Percentiles rank a stretch among this genome's conserved stretches.
Conservation (phyloP, 1,139 yeast species). For the Candida freyschussii region DNA sequence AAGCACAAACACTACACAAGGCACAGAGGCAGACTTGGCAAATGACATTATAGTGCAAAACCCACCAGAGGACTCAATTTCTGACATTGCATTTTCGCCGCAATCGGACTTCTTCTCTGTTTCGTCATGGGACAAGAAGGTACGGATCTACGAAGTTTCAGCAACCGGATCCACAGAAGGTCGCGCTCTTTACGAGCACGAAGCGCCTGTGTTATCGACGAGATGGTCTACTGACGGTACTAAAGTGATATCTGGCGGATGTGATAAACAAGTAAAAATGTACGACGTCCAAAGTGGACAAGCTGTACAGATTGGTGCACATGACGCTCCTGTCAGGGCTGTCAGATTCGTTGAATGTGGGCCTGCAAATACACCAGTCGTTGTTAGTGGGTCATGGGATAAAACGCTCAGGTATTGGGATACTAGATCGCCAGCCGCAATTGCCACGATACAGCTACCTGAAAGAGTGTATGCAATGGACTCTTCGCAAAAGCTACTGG, state of each 20-base stretch:
- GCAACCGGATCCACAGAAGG: slow-evolving; percentile 66
- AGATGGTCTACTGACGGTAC: slow-evolving; percentile 87
- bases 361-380: slow-evolving; percentile 72
- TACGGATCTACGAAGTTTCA: slow-evolving; percentile 83
- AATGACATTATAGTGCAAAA: slow-evolving; percentile 74
- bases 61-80: slow-evolving; percentile 88
- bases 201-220: slow-evolving; percentile 78
- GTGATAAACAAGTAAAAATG: slow-evolving; percentile 82
- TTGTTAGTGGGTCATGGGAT: slow-evolving; percentile 96
- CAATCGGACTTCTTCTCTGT: slow-evolving; percentile 76
- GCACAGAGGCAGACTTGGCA: slow-evolving; percentile 64
- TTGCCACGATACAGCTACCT: slow-evolving; percentile 76
- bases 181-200: slow-evolving; percentile 84
- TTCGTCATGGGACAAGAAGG: slow-evolving; percentile 94
- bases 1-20: slow-evolving; percentile 36
- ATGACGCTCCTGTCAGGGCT: slow-evolving; percentile 73
- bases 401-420: slow-evolving; percentile 94
- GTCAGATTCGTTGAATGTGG: slow-evolving; percentile 82
- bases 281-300: slow-evolving; percentile 84
- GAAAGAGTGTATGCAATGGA: slow-evolving; percentile 94
- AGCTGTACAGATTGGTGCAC: slow-evolving; percentile 78
- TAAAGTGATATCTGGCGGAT: slow-evolving; percentile 86
- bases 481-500: slow-evolving; percentile 70
- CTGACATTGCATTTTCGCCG: slow-evolving; percentile 92
- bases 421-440: slow-evolving; percentile 78